These are phyloP conservation scores for Phytophthora hybrid DNA, from an alignment of 352 stramenopile genomes.

Conservation along the genomic window DNA sequence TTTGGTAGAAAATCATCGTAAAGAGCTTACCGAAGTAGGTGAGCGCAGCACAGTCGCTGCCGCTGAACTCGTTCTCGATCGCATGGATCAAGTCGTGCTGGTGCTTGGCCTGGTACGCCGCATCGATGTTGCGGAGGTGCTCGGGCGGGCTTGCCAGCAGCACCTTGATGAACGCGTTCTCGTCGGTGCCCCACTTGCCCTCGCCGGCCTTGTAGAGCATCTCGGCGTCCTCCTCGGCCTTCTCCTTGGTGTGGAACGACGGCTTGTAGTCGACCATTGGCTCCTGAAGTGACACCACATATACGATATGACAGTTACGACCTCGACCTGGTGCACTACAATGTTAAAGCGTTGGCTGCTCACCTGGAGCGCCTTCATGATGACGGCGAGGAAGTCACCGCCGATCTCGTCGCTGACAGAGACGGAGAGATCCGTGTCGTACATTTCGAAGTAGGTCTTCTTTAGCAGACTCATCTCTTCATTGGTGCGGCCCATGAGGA, in stretches of 20 bases:
- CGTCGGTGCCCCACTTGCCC: constrained; percentile 83
- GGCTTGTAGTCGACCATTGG: constrained; percentile 51
- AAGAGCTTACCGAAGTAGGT: constrained; percentile 53
- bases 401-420: constrained; percentile 54
- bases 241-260: constrained; percentile 69
- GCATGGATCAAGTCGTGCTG: constrained; percentile 60
- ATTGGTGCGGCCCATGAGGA: constrained; percentile 64
- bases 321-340: neutral
- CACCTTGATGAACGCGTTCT: constrained; percentile 70
- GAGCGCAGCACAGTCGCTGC: constrained; percentile 57
- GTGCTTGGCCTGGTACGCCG: constrained; percentile 69
- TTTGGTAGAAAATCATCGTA: neutral
- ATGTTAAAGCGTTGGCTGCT: neutral
- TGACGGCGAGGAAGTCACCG: constrained; percentile 59
- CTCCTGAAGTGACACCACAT: constrained; percentile 19
- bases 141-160: constrained; percentile 65
- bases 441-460: constrained; percentile 66
- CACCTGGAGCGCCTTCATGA: constrained; percentile 61
- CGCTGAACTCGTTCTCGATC: constrained; percentile 78
- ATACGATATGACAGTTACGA: constrained; percentile 10
- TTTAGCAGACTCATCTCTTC: constrained; percentile 61
- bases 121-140: constrained; percentile 68
- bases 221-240: constrained; percentile 70
- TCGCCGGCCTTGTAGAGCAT: constrained; percentile 80
- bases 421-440: constrained; percentile 59